phyloP scores from a whole-genome alignment of 192 early-diverging fungal species.

The Diversispora eburnea region DNA sequence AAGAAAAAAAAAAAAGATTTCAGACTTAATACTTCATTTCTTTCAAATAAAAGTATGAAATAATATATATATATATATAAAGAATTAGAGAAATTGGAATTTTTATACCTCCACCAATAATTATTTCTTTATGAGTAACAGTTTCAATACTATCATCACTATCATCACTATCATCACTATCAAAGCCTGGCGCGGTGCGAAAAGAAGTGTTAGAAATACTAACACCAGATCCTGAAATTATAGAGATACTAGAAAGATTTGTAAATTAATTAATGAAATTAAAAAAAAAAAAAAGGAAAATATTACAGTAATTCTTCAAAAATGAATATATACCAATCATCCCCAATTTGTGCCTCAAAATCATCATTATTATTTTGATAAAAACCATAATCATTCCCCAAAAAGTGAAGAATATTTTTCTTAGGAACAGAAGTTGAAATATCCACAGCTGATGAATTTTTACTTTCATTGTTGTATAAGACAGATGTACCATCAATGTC shows the following conservation, averaged over 20 bases:
- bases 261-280: neutral
- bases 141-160: neutral
- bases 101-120: neutral
- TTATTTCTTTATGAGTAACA: neutral
- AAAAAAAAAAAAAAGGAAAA: neutral
- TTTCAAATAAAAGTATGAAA: no score
- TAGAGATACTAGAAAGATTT: neutral
- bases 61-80: neutral
- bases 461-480: conserved; percentile 28
- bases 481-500: conserved; percentile 28
- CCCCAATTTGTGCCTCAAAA: conserved; percentile 25
- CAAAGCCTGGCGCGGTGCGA: conserved; percentile 4
- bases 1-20: neutral
- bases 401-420: conserved; percentile 25
- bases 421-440: neutral
- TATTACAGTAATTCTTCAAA: neutral
- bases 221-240: conserved; percentile 8
- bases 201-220: conserved; percentile 25
- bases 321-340: conserved; percentile 27
- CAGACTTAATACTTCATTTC: no score
- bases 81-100: neutral
- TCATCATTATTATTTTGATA: conserved; percentile 25
- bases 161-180: neutral
- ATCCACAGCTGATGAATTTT: conserved; percentile 34
- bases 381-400: conserved; percentile 19